A percentile compares a stretch with the other conserved stretches of the same genome.
phyloP scores from a whole-genome alignment of 352 stramenopile species.

The Poterioochromonas sp. region DNA sequence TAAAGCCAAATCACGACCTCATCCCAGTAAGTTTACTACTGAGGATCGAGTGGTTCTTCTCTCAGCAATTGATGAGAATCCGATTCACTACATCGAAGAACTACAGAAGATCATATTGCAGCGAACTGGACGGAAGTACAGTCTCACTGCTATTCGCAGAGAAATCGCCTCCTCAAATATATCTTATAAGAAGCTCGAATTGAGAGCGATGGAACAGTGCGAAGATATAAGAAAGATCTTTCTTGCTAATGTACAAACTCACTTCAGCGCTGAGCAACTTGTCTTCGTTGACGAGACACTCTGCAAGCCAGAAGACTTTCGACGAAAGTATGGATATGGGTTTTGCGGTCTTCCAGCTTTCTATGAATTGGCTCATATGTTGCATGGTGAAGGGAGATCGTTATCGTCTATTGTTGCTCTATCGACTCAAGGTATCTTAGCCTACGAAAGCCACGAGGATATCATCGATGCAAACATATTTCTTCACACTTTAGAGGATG shows the following conservation, averaged over 20 bases:
- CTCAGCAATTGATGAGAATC: slow-evolving; percentile 13
- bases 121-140: slow-evolving; percentile 8
- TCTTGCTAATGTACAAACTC: slow-evolving; percentile 14
- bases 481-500: slow-evolving; percentile 13
- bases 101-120: no score
- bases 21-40: slow-evolving; percentile 14
- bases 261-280: slow-evolving; percentile 10
- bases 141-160: slow-evolving; percentile 10
- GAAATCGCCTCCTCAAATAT: slow-evolving; percentile 13
- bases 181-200: slow-evolving; percentile 12
- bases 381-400: slow-evolving; percentile 8
- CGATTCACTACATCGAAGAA: slow-evolving; percentile 6
- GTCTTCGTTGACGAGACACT: slow-evolving; percentile 10
- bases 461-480: slow-evolving; percentile 15
- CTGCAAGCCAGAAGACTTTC: slow-evolving; percentile 10
- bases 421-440: slow-evolving; percentile 13
- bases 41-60: slow-evolving; percentile 10
- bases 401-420: slow-evolving; percentile 14
- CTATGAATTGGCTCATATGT: slow-evolving; percentile 14
- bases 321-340: slow-evolving; percentile 11
- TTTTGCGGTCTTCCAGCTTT: slow-evolving; percentile 11
- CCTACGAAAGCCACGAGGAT: slow-evolving; percentile 8
- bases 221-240: slow-evolving; percentile 17
- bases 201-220: slow-evolving; percentile 8
- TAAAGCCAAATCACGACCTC: slow-evolving; percentile 11